A percentile compares a stretch with the other conserved stretches of the same genome.
Conservation (phyloP, 352 stramenopile species). For the Pelagophyceae sp. region DNA sequence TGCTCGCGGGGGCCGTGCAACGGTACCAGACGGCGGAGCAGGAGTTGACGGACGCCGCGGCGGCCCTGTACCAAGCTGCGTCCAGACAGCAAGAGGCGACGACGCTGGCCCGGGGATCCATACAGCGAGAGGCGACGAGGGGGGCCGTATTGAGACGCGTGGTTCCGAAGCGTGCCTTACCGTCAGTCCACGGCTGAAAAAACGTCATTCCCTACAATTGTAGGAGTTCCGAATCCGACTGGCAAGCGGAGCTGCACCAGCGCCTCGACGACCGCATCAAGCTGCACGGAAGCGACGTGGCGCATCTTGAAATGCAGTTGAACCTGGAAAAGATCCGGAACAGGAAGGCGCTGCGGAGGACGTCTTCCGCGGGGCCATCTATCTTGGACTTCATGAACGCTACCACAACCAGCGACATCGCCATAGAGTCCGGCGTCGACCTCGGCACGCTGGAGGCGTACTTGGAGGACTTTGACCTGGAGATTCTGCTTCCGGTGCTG, state of each 20-base stretch:
- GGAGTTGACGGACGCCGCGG: neutral
- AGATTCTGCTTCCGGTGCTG: neutral
- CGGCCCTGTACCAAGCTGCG: neutral
- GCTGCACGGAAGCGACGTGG: slow-evolving; percentile 26
- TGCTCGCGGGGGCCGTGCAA: neutral
- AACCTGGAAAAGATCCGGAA: no score
- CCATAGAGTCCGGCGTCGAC: neutral
- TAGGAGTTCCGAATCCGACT: slow-evolving; percentile 50
- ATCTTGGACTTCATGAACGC: neutral
- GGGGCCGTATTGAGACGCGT: no score
- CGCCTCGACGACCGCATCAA: slow-evolving; percentile 68
- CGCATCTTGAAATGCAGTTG: neutral
- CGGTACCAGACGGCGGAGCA: neutral
- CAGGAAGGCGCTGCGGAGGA: neutral
- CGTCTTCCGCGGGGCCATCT: neutral
- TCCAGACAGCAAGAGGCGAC: neutral
- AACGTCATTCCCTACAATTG: slow-evolving; percentile 27
- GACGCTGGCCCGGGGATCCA: neutral
- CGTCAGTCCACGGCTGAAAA: no score
- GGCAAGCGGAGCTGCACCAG: slow-evolving; percentile 62
- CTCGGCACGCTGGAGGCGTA: neutral
- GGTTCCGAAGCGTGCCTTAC: no score
- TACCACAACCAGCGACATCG: neutral
- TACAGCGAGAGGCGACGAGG: no score
- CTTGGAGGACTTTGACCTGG: slow-evolving; percentile 42